These are phyloP conservation scores for Alternaria solani DNA, from an alignment of 2,329 filamentous ascomycete genomes.

Conservation along the genomic window DNA sequence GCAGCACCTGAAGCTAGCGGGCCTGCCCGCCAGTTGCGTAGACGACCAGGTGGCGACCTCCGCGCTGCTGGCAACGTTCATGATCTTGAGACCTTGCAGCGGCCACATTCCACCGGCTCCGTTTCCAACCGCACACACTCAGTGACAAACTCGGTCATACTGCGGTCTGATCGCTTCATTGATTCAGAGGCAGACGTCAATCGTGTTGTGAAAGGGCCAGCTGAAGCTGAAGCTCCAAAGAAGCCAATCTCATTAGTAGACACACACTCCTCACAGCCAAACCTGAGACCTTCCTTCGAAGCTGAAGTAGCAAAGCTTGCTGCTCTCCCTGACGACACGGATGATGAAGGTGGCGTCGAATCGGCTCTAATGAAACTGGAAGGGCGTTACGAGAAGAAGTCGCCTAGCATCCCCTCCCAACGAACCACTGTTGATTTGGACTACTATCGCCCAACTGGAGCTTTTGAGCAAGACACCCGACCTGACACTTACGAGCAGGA, in stretches of 20 bases:
- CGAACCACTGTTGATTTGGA: conserved; percentile 30
- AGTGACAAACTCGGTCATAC: conserved; percentile 49
- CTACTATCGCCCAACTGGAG: conserved; percentile 32
- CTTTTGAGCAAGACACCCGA: conserved; percentile 24
- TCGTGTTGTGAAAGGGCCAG: conserved; percentile 16
- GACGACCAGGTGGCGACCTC: conserved; percentile 59
- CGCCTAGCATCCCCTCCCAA: conserved; percentile 35
- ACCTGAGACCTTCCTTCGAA: conserved; percentile 77
- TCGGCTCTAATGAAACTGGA: conserved; percentile 93
- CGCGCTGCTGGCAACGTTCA: conserved; percentile 57
- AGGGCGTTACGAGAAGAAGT: conserved; percentile 74
- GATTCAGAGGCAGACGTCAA: conserved; percentile 23
- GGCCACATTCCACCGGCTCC: conserved; percentile 59
- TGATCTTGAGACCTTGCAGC: conserved; percentile 53
- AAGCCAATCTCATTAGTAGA: conserved; percentile 55
- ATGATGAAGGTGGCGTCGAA: conserved; percentile 80
- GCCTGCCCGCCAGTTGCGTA: conserved; percentile 53
- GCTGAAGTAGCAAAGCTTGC: conserved; percentile 86
- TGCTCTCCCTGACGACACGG: conserved; percentile 85
- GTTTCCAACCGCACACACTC: conserved; percentile 55
- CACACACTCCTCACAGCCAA: conserved; percentile 64
- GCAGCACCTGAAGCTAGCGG: conserved; percentile 29
- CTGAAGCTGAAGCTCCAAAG: conserved; percentile 24
- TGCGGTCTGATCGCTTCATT: conserved; percentile 42
- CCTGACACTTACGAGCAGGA: conserved; percentile 30